Conservation (phyloP, 2,329 filamentous ascomycete genomes). For the Venturia asperata region DNA sequence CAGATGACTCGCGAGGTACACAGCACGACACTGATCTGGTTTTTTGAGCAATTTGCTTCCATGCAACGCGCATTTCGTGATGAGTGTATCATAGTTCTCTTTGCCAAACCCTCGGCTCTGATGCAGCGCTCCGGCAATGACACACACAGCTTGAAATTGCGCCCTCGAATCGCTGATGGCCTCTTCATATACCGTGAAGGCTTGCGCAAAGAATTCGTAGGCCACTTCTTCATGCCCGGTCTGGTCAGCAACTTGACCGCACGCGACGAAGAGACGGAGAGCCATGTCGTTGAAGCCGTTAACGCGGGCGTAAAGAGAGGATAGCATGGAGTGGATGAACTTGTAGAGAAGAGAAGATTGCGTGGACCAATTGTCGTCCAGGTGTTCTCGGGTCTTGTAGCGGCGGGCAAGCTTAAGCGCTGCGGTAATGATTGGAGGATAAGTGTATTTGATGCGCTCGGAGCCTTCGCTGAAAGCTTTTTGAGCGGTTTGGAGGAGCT, state of each 20-base stretch:
- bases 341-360: conserved; percentile 82
- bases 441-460: conserved; percentile 92
- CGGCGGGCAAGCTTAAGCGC: conserved; percentile 82
- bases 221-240: conserved; percentile 90
- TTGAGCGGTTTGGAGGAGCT: conserved; percentile 76
- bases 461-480: conserved; percentile 88
- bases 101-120: conserved; percentile 85
- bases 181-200: conserved; percentile 97
- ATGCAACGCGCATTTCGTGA: conserved; percentile 94
- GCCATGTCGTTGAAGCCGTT: conserved; percentile 81
- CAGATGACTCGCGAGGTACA: conserved; percentile 91
- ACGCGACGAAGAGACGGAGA: conserved; percentile 81
- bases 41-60: conserved; percentile 96
- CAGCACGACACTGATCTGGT: conserved; percentile 93
- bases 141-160: conserved; percentile 95
- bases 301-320: conserved; percentile 79
- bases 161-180: conserved; percentile 90
- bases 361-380: conserved; percentile 64
- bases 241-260: conserved; percentile 87
- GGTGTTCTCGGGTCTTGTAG: conserved; percentile 87
- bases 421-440: conserved; percentile 81
- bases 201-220: conserved; percentile 97
- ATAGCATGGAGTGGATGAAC: conserved; percentile 85
- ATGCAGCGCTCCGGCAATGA: conserved; percentile 84
- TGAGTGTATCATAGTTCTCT: conserved; percentile 97